Evolutionary conservation across 176 grass and related monocot genomes (phyloP), one percentile per base, ranked within the genome.

Genomic region (Oryza nivara): DNA sequence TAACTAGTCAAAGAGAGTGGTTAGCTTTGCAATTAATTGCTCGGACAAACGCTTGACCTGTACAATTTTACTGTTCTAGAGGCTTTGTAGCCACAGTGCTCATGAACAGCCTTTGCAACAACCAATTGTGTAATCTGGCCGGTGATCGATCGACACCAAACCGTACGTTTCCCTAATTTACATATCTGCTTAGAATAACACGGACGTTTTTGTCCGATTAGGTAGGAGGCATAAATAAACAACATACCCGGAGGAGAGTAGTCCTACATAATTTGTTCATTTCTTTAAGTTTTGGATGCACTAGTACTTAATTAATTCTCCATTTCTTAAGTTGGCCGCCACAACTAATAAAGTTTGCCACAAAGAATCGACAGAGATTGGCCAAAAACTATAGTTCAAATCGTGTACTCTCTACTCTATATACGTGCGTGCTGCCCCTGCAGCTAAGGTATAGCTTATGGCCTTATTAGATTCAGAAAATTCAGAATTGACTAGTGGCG

Each of bases 191-290:
- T 72, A 25, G 45, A 71, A 36, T 56, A 34, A 65, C 12, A 77
- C 8, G 28, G 4, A 65, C 64, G 40, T 43, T 22, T 30, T 70
- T 54, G 77, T 10, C 65, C 41, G 56, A 86, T 47, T 61, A 20
- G 54, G 74, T 49, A 35, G 49, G 67, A 86, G 60, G 26, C n/a
- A 71, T 73, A 73, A 77, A 70, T 30, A 35, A 54, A 35, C 30
- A 44, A 44, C 43, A 22, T 11, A 44, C 43, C 43, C 58, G n/a
- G 56, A 47, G 36, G 73, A 40, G 19, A 67, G 14, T 16, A 67
- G 14, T 16, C 3, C 28, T 40, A 11, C 52, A 23, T 44, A 28
- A n/a, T 43, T 54, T 40, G 13, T 32, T 28, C 16, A 0, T 68
- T 5, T 68, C 4, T 7, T 1, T 44, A n/a, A 11, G 43, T 49